phyloP scores from a whole-genome alignment of 2,329 filamentous ascomycete genomes.

The Aspergillus sp. region DNA sequence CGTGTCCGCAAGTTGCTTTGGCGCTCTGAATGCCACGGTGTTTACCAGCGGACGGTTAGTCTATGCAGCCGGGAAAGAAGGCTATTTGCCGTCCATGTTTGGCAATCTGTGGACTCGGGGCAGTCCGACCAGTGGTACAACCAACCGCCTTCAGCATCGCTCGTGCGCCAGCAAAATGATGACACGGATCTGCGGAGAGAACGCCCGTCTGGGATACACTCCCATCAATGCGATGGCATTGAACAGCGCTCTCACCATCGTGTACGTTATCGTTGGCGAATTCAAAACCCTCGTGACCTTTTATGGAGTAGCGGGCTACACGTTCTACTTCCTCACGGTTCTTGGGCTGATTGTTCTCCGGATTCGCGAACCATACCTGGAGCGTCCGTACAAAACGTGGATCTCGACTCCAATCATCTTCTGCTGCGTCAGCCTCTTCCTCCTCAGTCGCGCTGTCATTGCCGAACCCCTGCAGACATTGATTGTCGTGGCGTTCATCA shows the following conservation, averaged over 20 bases:
- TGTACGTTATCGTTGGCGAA: constrained; percentile 82
- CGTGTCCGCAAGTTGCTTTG: constrained; percentile 88
- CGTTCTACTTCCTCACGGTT: constrained; percentile 95
- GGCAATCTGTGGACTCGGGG: constrained; percentile 71
- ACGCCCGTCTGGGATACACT: constrained; percentile 80
- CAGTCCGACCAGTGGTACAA: constrained; percentile 24
- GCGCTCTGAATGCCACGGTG: constrained; percentile 87
- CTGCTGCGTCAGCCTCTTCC: constrained; percentile 92
- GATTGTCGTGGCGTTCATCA: constrained; percentile 80
- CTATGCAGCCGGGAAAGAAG: constrained; percentile 92
- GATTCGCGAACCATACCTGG: constrained; percentile 80
- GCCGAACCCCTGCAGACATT: constrained; percentile 87
- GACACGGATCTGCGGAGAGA: constrained; percentile 68
- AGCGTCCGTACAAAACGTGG: constrained; percentile 93
- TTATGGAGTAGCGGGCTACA: constrained; percentile 95
- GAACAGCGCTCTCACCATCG: constrained; percentile 69
- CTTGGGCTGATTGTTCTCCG: constrained; percentile 87
- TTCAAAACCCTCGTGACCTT: constrained; percentile 92
- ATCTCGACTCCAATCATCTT: constrained; percentile 97
- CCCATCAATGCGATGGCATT: constrained; percentile 88
- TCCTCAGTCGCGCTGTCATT: constrained; percentile 85
- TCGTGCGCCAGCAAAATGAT: constrained; percentile 60
- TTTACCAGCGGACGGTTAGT: constrained; percentile 91
- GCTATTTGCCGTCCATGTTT: constrained; percentile 81
- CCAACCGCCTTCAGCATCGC: constrained; percentile 39